phyloP scores from a whole-genome alignment of 306 rosid species.

The Trifolium dubium region DNA sequence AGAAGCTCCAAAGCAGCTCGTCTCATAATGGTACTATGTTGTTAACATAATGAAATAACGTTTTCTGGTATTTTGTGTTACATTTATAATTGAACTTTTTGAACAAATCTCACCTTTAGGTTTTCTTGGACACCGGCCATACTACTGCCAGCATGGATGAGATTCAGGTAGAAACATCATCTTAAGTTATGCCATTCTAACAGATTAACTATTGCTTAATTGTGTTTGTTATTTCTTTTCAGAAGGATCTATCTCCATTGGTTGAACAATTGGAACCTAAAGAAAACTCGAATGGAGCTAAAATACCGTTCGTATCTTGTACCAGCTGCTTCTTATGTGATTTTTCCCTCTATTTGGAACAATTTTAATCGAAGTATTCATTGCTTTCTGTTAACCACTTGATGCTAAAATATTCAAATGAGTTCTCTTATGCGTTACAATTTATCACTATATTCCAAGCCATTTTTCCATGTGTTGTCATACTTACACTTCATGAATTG shows the following conservation, averaged over 20 bases:
- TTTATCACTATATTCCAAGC: conserved; percentile 31
- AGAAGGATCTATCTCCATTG: conserved; percentile 91
- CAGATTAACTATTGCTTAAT: conserved; percentile 43
- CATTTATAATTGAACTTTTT: conserved; percentile 42
- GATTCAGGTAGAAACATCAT: conserved; percentile 70
- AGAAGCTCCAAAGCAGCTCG: conserved; percentile 93
- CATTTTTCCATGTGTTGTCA: conserved; percentile 4
- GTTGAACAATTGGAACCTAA: conserved; percentile 79
- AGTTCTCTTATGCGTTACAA: conserved; percentile 19
- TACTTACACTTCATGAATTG: conserved; percentile 20
- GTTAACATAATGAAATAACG: conserved; percentile 14
- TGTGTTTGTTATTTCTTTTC: conserved; percentile 48
- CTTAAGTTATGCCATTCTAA: conserved; percentile 33
- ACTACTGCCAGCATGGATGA: conserved; percentile 74
- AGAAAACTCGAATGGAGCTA: conserved; percentile 65
- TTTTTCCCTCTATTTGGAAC: conserved; percentile 25
- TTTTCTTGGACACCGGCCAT: conserved; percentile 76
- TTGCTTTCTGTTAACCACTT: conserved; percentile 23
- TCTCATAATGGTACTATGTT: conserved; percentile 72
- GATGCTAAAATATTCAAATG: conserved; percentile 21
- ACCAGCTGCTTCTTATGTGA: conserved; percentile 35
- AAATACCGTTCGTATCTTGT: conserved; percentile 79
- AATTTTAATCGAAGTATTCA: conserved; percentile 19
- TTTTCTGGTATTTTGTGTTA: conserved; percentile 15
- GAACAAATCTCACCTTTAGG: conserved; percentile 54